These are phyloP conservation scores for Simplicillium sp. DNA, from an alignment of 2,329 filamentous ascomycete species.

Conservation along the genomic window DNA sequence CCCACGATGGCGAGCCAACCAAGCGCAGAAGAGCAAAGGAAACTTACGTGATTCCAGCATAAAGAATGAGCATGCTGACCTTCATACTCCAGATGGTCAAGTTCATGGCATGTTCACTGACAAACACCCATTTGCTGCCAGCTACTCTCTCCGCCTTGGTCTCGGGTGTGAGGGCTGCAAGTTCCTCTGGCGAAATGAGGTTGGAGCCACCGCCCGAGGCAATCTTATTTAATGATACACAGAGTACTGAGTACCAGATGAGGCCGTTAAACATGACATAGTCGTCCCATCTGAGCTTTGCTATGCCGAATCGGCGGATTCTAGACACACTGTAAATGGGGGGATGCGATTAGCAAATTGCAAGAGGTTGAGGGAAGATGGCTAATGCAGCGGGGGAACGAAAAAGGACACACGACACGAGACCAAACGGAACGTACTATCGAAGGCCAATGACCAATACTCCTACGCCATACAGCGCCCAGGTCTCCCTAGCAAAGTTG, in stretches of 20 bases:
- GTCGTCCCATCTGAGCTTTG: slow-evolving; percentile 4
- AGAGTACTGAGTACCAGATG: slow-evolving; percentile 6
- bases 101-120: slow-evolving; percentile 4
- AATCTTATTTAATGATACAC: slow-evolving; percentile 4
- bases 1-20: neutral
- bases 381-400: too few relatives aligned
- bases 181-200: slow-evolving; percentile 4
- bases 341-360: neutral
- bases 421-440: slow-evolving; percentile 1
- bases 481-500: slow-evolving; percentile 4
- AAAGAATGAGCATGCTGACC: slow-evolving; percentile 33
- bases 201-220: slow-evolving; percentile 5
- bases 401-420: neutral
- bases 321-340: slow-evolving; percentile 1
- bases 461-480: slow-evolving; percentile 5
- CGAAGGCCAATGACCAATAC: slow-evolving; percentile 4
- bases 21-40: neutral
- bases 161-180: slow-evolving; percentile 2
- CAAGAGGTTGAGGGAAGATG: neutral
- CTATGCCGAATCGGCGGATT: slow-evolving; percentile 5
- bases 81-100: slow-evolving; percentile 19
- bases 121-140: slow-evolving; percentile 6
- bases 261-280: slow-evolving; percentile 6
- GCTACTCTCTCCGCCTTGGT: slow-evolving; percentile 2
- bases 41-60: slow-evolving; percentile 26